phyloP scores from a whole-genome alignment of 1,139 yeast genomes.

The Pichia sp. region DNA sequence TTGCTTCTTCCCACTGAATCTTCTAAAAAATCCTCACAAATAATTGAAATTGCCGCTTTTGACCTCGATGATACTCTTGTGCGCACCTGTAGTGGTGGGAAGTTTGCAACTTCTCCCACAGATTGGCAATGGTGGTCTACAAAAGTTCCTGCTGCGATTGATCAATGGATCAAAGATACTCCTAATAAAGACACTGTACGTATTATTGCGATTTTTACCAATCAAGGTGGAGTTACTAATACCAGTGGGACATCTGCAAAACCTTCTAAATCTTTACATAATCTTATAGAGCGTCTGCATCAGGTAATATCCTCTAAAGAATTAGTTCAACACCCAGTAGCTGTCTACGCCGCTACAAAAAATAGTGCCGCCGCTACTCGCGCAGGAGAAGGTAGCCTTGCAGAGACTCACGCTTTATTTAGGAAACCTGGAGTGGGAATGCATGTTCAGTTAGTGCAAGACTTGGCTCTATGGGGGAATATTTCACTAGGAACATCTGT shows the following conservation, averaged over 20 bases:
- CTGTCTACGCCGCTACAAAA: constrained; percentile 62
- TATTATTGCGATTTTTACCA: constrained; percentile 59
- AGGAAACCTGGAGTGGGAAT: constrained; percentile 74
- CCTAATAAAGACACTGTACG: not conserved
- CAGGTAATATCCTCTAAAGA: constrained; percentile 6
- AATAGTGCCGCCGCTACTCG: constrained; percentile 32
- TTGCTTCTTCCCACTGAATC: not conserved
- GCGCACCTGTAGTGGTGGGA: constrained; percentile 49
- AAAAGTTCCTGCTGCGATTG: constrained; percentile 9
- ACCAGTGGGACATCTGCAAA: constrained; percentile 5
- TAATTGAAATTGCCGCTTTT: constrained; percentile 48
- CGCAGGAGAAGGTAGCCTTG: constrained; percentile 28
- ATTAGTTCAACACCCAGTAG: constrained; percentile 30
- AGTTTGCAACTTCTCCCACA: constrained; percentile 45
- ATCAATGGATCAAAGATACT: not conserved
- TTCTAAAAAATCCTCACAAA: no score
- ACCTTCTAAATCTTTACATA: constrained; percentile 26
- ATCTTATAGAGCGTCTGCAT: constrained; percentile 22
- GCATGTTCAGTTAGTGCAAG: constrained; percentile 20
- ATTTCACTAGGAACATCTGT: no score
- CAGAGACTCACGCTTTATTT: constrained; percentile 36
- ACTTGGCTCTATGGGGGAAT: no score
- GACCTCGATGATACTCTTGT: constrained; percentile 75
- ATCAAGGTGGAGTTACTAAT: constrained; percentile 64
- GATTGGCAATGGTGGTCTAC: constrained; percentile 64